Base-by-base conservation (phyloP, 495 filamentous ascomycete genomes). In the Bacidia rubella region DNA sequence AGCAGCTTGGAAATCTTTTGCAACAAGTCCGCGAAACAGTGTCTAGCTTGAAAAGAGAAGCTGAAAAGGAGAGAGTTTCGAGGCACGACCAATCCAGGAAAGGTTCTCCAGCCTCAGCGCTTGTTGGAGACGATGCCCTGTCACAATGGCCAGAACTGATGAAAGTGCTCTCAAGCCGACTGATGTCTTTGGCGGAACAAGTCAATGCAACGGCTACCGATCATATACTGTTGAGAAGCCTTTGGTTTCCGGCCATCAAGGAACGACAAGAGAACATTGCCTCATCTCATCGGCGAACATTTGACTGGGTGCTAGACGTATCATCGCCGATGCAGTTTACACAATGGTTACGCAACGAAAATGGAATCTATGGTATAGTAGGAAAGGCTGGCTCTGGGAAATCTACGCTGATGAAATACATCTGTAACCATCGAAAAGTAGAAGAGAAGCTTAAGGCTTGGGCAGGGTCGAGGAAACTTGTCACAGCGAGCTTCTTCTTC, bases 311-410 rank as follows among this genome's bases (percentile, higher is more conserved):
- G 11, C 54, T 63, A 15, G 53, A 60, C 22, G 43, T 42, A 43
- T 58, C 39, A 53, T 41, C 51, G 1, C 48, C 43, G 26, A 41
- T 38, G 15, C 27, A 41, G 17, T 20, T 49, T 11, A 19, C 42
- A 21, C 22, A 53, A 11, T 73, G 69, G 68, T 57, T 73, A 0
- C 27, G 54, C 41, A 26, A 44, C 2, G 63, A 58, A 15, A 51
- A 53, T 21, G 63, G 61, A 0, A 57, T 69, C 1, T 72, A 64
- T 49, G 63, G 68, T 48, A 62, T 73, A 4, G 56, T 51, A 1
- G 71, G 70, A 15, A 71, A 72, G 53, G 55, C 64, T 0, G 70
- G 69, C n/a, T 66, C 67, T 11, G 70, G 69, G 1, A 73, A 73
- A 47, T 73, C 70, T 12, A 73, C 70, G 2, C 46, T 74, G 19